Evolutionary conservation across 208 protist species (phyloP).

Genomic region (Crithidia fasciculata): DNA sequence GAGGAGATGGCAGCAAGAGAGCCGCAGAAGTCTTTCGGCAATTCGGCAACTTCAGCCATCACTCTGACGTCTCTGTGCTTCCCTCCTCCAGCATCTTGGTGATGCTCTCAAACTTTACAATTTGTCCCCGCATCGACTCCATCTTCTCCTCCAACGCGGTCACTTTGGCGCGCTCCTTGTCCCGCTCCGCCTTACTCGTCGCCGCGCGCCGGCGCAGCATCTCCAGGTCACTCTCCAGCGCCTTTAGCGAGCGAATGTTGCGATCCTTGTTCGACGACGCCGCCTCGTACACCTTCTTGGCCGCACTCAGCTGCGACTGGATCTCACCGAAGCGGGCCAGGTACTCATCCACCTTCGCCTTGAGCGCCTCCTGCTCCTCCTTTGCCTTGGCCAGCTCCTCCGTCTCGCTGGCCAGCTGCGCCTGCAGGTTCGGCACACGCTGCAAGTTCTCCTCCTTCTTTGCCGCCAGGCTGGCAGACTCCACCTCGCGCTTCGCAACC

Average conservation of each 20-base stretch:
- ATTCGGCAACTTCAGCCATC: neutral
- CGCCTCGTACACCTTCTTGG: constrained; percentile 62
- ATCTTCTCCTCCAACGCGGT: constrained; percentile 54
- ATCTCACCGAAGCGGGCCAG: constrained; percentile 48
- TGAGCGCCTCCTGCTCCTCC: constrained; percentile 40
- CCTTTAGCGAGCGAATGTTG: constrained; percentile 44
- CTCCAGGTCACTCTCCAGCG: constrained; percentile 53
- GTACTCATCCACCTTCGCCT: constrained; percentile 55
- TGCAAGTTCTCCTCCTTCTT: constrained; percentile 40
- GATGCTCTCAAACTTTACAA: constrained; percentile 48
- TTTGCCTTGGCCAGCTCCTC: constrained; percentile 27
- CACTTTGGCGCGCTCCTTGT: constrained; percentile 57
- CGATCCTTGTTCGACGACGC: constrained; percentile 58
- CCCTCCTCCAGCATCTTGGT: constrained; percentile 39
- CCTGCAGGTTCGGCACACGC: constrained; percentile 49
- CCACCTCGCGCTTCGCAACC: constrained; percentile 48
- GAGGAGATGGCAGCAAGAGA: too few relatives aligned
- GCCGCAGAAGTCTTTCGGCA: too few relatives aligned
- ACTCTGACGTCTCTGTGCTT: neutral
- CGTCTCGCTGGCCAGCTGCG: constrained; percentile 44
- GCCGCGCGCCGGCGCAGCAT: constrained; percentile 43
- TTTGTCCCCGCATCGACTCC: constrained; percentile 44
- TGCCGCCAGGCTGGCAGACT: constrained; percentile 50
- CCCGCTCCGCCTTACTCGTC: constrained; percentile 49
- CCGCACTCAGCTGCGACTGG: constrained; percentile 53